phyloP scores from a whole-genome alignment of 352 stramenopile genomes.

The Phytophthora fragariaefolia region DNA sequence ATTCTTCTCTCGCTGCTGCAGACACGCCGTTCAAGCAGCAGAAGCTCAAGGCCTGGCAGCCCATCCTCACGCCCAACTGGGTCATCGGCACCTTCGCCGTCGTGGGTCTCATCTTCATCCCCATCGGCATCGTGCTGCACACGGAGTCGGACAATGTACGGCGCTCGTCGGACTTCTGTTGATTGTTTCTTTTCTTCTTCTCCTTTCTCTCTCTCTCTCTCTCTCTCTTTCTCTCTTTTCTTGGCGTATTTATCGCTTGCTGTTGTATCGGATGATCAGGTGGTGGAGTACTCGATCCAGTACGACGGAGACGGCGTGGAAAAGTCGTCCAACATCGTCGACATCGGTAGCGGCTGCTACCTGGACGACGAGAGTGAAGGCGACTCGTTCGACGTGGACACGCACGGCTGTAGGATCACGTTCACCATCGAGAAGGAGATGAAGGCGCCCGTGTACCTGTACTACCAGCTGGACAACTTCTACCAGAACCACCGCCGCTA shows the following conservation, averaged over 20 bases:
- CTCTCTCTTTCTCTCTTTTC: too few relatives aligned
- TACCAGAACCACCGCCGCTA: constrained; percentile 99
- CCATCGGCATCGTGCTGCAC: constrained; percentile 91
- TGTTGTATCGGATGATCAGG: too few relatives aligned
- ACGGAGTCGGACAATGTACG: constrained; percentile 87
- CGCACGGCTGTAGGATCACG: constrained; percentile 78
- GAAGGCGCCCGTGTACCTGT: constrained; percentile 96
- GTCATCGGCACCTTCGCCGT: constrained; percentile 95
- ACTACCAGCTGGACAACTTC: constrained; percentile 99
- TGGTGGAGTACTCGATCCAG: constrained; percentile 91
- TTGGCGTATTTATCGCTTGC: constrained; percentile 17
- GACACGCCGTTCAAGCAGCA: constrained; percentile 92
- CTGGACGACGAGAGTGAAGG: constrained; percentile 64
- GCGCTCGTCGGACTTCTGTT: not conserved
- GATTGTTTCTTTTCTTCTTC: too few relatives aligned
- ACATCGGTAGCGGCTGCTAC: constrained; percentile 66
- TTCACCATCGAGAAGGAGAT: constrained; percentile 94
- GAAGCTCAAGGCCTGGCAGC: constrained; percentile 95
- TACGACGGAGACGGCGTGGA: constrained; percentile 82
- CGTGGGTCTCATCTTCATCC: constrained; percentile 95
- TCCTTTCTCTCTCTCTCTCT: too few relatives aligned
- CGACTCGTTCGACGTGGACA: constrained; percentile 66
- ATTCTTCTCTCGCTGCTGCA: constrained; percentile 24
- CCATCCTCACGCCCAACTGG: constrained; percentile 96
- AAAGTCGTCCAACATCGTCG: constrained; percentile 63